Conservation (phyloP, 108 stramenopile genomes). For the Seminavis robusta region DNA sequence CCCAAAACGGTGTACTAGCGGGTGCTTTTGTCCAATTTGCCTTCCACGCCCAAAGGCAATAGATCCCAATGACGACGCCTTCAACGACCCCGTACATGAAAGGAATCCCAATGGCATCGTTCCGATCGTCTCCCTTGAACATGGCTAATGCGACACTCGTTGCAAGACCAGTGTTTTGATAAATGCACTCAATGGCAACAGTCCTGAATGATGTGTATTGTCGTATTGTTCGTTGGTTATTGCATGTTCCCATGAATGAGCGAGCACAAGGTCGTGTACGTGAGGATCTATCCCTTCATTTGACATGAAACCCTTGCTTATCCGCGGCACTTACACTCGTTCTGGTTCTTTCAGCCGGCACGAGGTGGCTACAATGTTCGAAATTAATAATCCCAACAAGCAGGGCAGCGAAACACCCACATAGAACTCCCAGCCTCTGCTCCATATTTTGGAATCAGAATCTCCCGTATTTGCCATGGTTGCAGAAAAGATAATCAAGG, state of each 20-base stretch:
- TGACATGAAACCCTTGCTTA: not conserved
- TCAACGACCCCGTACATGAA: conserved; percentile 77
- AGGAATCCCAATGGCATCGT: conserved; percentile 74
- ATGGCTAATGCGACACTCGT: conserved; percentile 71
- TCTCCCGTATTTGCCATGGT: conserved; percentile 59
- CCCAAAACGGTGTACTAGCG: conserved; percentile 53
- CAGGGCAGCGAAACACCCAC: conserved; percentile 60
- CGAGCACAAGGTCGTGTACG: not conserved
- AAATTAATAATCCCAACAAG: conserved; percentile 53
- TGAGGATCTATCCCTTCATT: not conserved
- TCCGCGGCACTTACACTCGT: conserved; percentile 46
- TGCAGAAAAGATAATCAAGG: conserved; percentile 67
- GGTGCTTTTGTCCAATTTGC: conserved; percentile 81
- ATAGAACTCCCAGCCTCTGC: conserved; percentile 69
- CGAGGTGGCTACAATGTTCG: conserved; percentile 43
- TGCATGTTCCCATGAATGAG: not conserved
- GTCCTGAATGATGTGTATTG: conserved; percentile 28
- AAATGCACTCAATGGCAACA: conserved; percentile 77
- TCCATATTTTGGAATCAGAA: conserved; percentile 60
- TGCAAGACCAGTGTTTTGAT: conserved; percentile 89
- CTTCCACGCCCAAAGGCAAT: conserved; percentile 72
- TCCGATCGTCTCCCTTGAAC: conserved; percentile 62
- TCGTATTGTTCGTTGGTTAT: not conserved
- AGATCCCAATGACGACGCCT: conserved; percentile 58
- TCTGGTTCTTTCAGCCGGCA: conserved; percentile 58